Base-by-base conservation (phyloP, 257 asterid species). In the Coffea eugenioides region DNA sequence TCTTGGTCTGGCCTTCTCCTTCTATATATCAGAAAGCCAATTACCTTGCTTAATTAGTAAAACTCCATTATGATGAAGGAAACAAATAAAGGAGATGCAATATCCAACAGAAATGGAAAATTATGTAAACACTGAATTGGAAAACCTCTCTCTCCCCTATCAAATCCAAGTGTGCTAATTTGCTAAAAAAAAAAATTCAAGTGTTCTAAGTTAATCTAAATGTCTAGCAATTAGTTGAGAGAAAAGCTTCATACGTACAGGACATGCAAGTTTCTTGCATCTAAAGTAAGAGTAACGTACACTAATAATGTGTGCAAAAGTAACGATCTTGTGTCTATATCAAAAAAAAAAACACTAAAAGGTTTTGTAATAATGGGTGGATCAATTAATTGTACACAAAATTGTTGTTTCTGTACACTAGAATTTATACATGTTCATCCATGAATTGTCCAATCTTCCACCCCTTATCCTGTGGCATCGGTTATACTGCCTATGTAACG, bases 391-490 rank as follows among this genome's bases (percentile, higher is more conserved):
- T 61, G 67, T 61, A 25, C 41, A 64, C 18, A 4, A 65, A 10
- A 27, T 27, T 27, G 12, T 25, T 64, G 16, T 1, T 64, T 65
- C 3, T 12, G 31, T 65, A 11, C 70, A 25, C 3, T 18, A 9
- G 12, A 3, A n/a, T 21, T 61, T 7, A 21, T 23, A 59, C 27
- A 20, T 5, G 3, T 59, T 59, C 6, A 75, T 39, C 52, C 69
- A 43, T 64, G 0, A 68, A 52, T 31, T 75, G 0, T 31, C 41
- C 75, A 71, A 21, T 16, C 1, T 39, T 46, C 25, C 73, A 39
- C 25, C 25, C 86, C 79, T 80, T 76, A 83, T 76, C 84, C 52
- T 25, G 25, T 76, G 41, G 72, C 86, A 71, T 76, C 69, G 83
- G 78, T 83, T 31, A 14, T 7, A 71, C 65, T 52, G 73, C 76